Base-by-base conservation (phyloP, 371 early-diverging fungal species). In the Saksenaea oblongispora region DNA sequence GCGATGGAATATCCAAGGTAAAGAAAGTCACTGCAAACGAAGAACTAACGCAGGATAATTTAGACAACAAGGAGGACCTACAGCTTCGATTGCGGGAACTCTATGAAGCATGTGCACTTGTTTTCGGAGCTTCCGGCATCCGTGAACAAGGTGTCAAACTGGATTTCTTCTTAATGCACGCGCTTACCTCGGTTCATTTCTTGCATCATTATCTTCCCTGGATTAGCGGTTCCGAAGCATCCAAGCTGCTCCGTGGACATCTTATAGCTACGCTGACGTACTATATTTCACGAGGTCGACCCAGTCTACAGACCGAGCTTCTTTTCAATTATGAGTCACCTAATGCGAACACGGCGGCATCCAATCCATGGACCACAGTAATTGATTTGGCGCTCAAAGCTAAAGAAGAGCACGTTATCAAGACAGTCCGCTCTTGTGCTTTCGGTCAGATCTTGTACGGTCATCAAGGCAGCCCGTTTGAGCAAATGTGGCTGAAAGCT, bases 121-220 rank as follows among this genome's bases (percentile, higher is more conserved):
- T 58, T 17, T 60, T 69, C 13, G 82, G 76, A 31, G 71, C 74
- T 4, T 56, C 73, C 2, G 81, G 70, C 36, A 62, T 79, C 26
- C 71, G 73, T 9, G 41, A 67, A 2, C 59, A 66, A 28, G 61
- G 69, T 42, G 57, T 67, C 39, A 67, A 70, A 31, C 58, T 76
- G 15, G 82, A 82, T 54, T 84, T 84, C 65, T 78, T 82, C 56
- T 61, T 80, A 39, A 80, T 86, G 80, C 88, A 87, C 57, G 73
- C 77, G 13, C 51, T 87, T 51, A 87, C 87, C 0, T 84, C 86
- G 5, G 64, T 73, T 4, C 76, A 79, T 34, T 86, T 87, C 39
- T 22, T 86, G 9, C 84, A 85, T 36, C 72, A 76, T 3, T 61
- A 59, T 8, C 34, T 87, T 17, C 61, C 74, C 0, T 39, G 56